phyloP scores from a whole-genome alignment of 1,284 basidiomycete genomes.

The Pholiota adiposa region DNA sequence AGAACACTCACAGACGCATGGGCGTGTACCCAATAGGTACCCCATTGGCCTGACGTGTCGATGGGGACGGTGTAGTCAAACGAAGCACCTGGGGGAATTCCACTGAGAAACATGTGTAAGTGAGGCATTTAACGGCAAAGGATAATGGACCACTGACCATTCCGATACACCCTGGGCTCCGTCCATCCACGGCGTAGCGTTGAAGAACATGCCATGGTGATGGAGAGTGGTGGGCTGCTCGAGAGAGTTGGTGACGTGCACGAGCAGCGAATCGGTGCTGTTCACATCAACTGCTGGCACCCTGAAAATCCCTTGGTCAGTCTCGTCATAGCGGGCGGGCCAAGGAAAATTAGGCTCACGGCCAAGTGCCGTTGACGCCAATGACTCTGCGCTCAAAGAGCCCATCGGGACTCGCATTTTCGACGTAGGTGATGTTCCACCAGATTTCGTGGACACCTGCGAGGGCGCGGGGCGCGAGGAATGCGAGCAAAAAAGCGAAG shows the following conservation, averaged over 20 bases:
- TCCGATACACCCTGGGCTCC: slow-evolving; percentile 85
- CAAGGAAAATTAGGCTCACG: slow-evolving; percentile 53
- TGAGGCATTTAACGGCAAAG: neutral
- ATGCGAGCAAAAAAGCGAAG: neutral
- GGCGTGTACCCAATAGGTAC: slow-evolving; percentile 90
- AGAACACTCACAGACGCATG: slow-evolving; percentile 54
- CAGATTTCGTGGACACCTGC: slow-evolving; percentile 70
- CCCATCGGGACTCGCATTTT: slow-evolving; percentile 77
- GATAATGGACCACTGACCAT: slow-evolving; percentile 62
- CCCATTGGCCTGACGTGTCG: slow-evolving; percentile 71
- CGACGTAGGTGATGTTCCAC: slow-evolving; percentile 83
- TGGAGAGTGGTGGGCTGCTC: slow-evolving; percentile 70
- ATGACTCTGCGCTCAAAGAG: slow-evolving; percentile 75
- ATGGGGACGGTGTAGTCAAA: slow-evolving; percentile 87
- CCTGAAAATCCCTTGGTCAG: slow-evolving; percentile 38
- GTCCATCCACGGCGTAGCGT: slow-evolving; percentile 84
- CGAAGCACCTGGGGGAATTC: slow-evolving; percentile 77
- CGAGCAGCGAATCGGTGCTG: slow-evolving; percentile 70
- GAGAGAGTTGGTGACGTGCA: slow-evolving; percentile 80
- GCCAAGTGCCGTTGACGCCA: slow-evolving; percentile 91
- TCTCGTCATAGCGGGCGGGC: neutral
- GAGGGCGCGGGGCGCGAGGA: slow-evolving; percentile 40
- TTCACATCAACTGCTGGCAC: slow-evolving; percentile 81
- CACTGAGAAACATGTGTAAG: slow-evolving; percentile 47
- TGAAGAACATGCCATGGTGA: slow-evolving; percentile 95